Percentiles rank a stretch among this genome's conserved stretches.
Evolutionary conservation across 2,329 filamentous ascomycete genomes (phyloP).

Genomic region (Aureobasidium musti): DNA sequence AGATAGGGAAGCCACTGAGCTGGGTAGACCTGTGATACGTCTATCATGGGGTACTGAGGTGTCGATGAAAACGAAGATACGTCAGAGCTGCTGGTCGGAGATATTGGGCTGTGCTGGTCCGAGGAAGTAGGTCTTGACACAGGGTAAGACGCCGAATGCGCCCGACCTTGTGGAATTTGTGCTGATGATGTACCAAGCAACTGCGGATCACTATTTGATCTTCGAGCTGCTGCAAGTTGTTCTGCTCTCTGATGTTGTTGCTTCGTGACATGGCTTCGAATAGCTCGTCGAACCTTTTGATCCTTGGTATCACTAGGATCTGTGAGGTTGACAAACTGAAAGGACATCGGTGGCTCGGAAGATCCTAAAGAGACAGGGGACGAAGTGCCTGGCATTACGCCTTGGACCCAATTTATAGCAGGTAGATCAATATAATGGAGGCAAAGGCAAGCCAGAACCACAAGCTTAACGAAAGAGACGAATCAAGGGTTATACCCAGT

Average conservation of each 20-base stretch:
- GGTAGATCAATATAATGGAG: neutral
- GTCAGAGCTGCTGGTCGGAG: slow-evolving; percentile 9
- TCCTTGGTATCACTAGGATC: slow-evolving; percentile 42
- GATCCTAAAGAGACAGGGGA: slow-evolving; percentile 10
- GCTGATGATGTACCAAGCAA: neutral
- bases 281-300: slow-evolving; percentile 38
- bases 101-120: slow-evolving; percentile 3
- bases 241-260: slow-evolving; percentile 39
- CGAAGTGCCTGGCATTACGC: slow-evolving; percentile 8
- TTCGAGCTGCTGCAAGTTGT: slow-evolving; percentile 34
- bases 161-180: slow-evolving; percentile 10
- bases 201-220: slow-evolving; percentile 30
- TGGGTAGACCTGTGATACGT: slow-evolving; percentile 42
- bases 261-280: slow-evolving; percentile 42
- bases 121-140: slow-evolving; percentile 13
- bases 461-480: neutral
- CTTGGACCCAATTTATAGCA: neutral
- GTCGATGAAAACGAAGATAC: neutral
- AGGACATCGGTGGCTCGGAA: slow-evolving; percentile 15
- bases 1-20: slow-evolving; percentile 43
- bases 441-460: neutral
- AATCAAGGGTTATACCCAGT: neutral
- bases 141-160: slow-evolving; percentile 31
- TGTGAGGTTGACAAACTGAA: slow-evolving; percentile 22
- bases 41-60: slow-evolving; percentile 33